Conservation (phyloP, 768 basidiomycete species). For the Omphalotus guepiniiformis region DNA sequence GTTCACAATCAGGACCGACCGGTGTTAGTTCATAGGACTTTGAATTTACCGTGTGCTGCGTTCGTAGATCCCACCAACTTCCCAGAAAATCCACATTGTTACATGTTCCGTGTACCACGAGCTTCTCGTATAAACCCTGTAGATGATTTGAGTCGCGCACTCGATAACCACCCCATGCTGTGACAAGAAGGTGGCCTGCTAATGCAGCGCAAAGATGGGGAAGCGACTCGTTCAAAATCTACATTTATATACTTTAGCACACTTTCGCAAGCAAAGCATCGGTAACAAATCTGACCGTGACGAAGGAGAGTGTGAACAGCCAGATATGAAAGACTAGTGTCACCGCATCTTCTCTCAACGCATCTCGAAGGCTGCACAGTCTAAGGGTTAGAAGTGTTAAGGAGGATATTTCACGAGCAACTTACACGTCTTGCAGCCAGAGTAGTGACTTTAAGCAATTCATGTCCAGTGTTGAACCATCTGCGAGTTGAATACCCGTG, state of each 20-base stretch:
- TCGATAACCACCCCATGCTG: slow-evolving; percentile 44
- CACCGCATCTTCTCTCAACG: slow-evolving; percentile 44
- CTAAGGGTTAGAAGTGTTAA: not conserved
- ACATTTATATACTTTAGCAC: not conserved
- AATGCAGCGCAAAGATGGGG: slow-evolving; percentile 48
- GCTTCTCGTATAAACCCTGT: slow-evolving; percentile 25
- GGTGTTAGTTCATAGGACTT: not conserved
- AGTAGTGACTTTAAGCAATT: slow-evolving; percentile 38
- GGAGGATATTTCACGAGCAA: not conserved
- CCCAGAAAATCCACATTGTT: slow-evolving; percentile 35
- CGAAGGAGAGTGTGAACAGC: slow-evolving; percentile 40
- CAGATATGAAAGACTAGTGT: slow-evolving; percentile 43
- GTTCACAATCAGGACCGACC: too few species aligned
- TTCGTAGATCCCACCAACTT: slow-evolving; percentile 37
- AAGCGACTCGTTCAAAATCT: slow-evolving; percentile 50
- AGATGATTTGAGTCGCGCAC: slow-evolving; percentile 29
- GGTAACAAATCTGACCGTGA: slow-evolving; percentile 31
- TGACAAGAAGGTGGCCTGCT: slow-evolving; percentile 41
- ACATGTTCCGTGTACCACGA: slow-evolving; percentile 37
- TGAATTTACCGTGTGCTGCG: slow-evolving; percentile 31
- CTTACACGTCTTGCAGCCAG: slow-evolving; percentile 45
- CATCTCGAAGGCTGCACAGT: slow-evolving; percentile 19
- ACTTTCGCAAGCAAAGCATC: not conserved
- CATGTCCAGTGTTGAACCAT: slow-evolving; percentile 10
- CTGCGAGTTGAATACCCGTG: slow-evolving; percentile 9